Evolutionary conservation across 306 rosid species (phyloP).

Genomic region (Benincasa hispida): DNA sequence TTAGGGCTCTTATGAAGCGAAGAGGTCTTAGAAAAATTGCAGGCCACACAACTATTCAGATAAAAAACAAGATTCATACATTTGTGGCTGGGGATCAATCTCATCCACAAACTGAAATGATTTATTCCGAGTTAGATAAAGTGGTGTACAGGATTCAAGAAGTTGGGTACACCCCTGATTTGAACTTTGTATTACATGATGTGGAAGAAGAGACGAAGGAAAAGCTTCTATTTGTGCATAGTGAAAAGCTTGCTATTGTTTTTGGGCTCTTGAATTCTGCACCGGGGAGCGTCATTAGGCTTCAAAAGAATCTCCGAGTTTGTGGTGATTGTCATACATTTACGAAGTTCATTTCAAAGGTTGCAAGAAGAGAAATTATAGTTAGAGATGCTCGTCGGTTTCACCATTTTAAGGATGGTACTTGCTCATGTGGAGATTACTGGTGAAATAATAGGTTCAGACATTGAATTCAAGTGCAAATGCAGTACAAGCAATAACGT

Average conservation of each 20-base stretch:
- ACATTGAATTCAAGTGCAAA: background rate
- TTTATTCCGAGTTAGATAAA: conserved; percentile 24
- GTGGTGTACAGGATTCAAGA: conserved; percentile 19
- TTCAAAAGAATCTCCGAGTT: conserved; percentile 30
- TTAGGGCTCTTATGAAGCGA: conserved; percentile 25
- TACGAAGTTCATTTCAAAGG: conserved; percentile 26
- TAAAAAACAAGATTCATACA: conserved; percentile 23
- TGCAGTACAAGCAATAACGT: background rate
- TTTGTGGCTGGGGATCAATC: conserved; percentile 30
- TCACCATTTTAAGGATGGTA: conserved; percentile 30
- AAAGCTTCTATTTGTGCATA: conserved; percentile 17
- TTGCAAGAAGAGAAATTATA: conserved; percentile 26
- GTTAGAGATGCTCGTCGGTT: conserved; percentile 30
- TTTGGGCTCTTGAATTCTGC: conserved; percentile 19
- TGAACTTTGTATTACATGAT: conserved; percentile 26
- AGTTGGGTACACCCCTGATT: conserved; percentile 24
- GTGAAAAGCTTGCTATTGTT: conserved; percentile 36
- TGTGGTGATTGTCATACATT: conserved; percentile 34
- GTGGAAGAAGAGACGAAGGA: conserved; percentile 35
- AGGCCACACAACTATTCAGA: conserved; percentile 26
- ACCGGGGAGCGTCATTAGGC: conserved; percentile 17
- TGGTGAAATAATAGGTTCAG: conserved; percentile 13
- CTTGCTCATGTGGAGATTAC: conserved; percentile 33
- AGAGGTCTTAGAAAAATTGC: conserved; percentile 29
- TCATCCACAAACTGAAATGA: conserved; percentile 15